These are phyloP conservation scores for Cryptosporidium sp. DNA, from an alignment of 169 alveolate species.

Conservation along the genomic window DNA sequence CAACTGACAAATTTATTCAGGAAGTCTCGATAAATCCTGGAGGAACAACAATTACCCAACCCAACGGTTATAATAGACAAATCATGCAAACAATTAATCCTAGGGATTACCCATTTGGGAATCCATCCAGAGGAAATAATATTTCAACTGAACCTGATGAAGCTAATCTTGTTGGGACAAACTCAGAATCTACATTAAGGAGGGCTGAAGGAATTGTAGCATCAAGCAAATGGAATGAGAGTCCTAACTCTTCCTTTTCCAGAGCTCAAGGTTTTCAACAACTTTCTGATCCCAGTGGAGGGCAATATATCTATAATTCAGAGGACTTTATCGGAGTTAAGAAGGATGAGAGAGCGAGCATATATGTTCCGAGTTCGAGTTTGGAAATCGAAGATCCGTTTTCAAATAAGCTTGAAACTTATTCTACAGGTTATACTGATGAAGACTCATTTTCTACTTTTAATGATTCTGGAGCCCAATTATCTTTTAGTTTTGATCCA, in stretches of 20 bases:
- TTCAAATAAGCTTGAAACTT: conserved; percentile 29
- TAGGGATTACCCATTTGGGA: conserved; percentile 4
- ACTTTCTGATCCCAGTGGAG: not conserved
- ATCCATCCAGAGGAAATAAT: not conserved
- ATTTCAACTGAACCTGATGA: conserved; percentile 3
- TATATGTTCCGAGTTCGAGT: not conserved
- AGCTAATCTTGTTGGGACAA: not conserved
- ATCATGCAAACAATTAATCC: conserved; percentile 5
- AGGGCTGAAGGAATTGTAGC: not conserved
- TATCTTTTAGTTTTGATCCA: conserved; percentile 55
- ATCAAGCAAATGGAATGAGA: not conserved
- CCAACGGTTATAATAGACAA: not conserved
- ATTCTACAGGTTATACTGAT: conserved; percentile 50
- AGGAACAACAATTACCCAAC: not conserved
- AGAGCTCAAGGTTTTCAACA: not conserved
- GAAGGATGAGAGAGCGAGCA: not conserved
- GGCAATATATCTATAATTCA: not conserved
- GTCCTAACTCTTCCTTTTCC: not conserved
- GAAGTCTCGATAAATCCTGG: conserved; percentile 12
- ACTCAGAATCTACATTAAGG: not conserved
- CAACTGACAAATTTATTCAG: conserved; percentile 42
- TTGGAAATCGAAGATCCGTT: conserved; percentile 20
- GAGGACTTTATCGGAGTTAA: not conserved
- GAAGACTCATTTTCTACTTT: conserved; percentile 55
- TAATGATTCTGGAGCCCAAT: conserved; percentile 49